These are phyloP conservation scores for Fraxinus xanthoxyloides DNA, from an alignment of 305 asterid species.

Conservation along the genomic window DNA sequence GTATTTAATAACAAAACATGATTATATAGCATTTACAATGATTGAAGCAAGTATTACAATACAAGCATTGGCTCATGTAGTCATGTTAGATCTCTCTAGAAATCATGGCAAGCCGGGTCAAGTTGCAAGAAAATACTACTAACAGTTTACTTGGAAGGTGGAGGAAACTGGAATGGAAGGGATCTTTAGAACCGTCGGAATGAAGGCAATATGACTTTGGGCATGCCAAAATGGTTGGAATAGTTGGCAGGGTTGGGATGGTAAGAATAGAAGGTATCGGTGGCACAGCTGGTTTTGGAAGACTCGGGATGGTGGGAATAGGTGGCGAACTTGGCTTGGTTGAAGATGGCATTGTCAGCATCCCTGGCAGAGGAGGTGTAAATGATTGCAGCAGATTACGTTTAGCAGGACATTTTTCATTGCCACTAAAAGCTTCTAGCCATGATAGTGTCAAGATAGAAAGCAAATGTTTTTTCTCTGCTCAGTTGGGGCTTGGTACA, in stretches of 20 bases:
- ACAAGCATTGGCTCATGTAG: too few relatives aligned
- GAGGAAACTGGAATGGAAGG: too few relatives aligned
- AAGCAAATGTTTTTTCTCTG: too few relatives aligned
- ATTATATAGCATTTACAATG: too few relatives aligned
- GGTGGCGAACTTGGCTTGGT: background rate
- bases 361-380: background rate
- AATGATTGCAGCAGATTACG: background rate
- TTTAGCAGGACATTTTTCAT: background rate
- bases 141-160: too few relatives aligned
- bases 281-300: constrained; percentile 22
- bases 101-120: too few relatives aligned
- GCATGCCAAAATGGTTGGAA: background rate
- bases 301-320: constrained; percentile 5
- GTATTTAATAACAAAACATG: too few relatives aligned
- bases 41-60: too few relatives aligned
- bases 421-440: background rate
- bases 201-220: constrained; percentile 13
- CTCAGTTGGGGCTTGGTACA: background rate
- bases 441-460: background rate
- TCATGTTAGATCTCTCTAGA: too few relatives aligned
- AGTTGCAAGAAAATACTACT: too few relatives aligned
- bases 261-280: constrained; percentile 19
- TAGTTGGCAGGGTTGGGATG: constrained; percentile 25
- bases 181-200: too few relatives aligned
- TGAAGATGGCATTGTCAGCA: constrained; percentile 6